A percentile compares a stretch with the other conserved stretches of the same genome.
These are phyloP conservation scores for Suillus sp. DNA, from an alignment of 768 basidiomycete genomes.

Conservation along the genomic window DNA sequence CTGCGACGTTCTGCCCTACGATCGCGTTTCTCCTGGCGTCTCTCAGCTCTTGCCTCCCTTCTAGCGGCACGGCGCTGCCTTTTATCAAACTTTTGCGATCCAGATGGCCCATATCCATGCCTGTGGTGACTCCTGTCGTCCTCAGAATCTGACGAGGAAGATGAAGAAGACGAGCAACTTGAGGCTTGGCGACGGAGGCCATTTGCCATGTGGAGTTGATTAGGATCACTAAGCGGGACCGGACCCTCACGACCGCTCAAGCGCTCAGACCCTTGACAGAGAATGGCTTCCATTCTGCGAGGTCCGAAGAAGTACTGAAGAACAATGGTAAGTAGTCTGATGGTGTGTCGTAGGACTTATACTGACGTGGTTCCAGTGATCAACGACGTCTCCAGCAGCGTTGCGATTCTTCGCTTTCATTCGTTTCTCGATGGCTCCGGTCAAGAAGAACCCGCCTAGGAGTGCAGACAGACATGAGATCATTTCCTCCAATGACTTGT, in stretches of 20 bases:
- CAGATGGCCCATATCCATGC: background rate
- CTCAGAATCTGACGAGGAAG: constrained; percentile 17
- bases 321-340: background rate
- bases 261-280: constrained; percentile 36
- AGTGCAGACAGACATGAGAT: background rate
- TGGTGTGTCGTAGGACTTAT: constrained; percentile 9
- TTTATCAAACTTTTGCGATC: constrained; percentile 12
- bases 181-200: constrained; percentile 19
- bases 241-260: constrained; percentile 28
- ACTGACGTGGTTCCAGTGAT: constrained; percentile 54
- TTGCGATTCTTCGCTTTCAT: constrained; percentile 40
- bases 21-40: constrained; percentile 20
- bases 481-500: background rate
- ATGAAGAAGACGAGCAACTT: background rate
- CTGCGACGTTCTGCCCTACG: constrained; percentile 18
- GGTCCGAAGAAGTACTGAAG: constrained; percentile 51
- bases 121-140: constrained; percentile 1
- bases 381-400: constrained; percentile 44
- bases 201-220: constrained; percentile 23
- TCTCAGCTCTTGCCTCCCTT: constrained; percentile 16
- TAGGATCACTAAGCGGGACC: constrained; percentile 25
- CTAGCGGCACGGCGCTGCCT: constrained; percentile 13
- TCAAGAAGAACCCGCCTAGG: constrained; percentile 24
- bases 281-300: constrained; percentile 44
- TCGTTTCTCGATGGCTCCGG: constrained; percentile 20